Conservation (phyloP, 1,139 yeast genomes). For the Debaryomyces udenii region DNA sequence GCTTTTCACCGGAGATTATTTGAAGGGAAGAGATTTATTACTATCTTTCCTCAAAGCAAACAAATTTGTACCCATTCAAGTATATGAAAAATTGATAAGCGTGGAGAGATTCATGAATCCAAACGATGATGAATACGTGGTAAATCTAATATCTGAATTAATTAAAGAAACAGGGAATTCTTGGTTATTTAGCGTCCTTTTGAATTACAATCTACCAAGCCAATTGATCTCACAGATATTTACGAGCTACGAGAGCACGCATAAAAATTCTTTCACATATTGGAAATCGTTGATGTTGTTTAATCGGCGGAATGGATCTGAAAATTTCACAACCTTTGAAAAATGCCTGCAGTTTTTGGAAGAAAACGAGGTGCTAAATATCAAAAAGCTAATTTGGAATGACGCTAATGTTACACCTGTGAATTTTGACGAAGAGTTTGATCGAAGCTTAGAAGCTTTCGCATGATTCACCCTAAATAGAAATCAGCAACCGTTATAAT, state of each 20-base stretch:
- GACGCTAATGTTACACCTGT: not conserved
- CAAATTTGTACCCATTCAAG: slow-evolving; percentile 34
- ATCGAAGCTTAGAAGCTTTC: slow-evolving; percentile 2
- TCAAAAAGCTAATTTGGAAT: slow-evolving; percentile 2
- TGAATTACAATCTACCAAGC: slow-evolving; percentile 20
- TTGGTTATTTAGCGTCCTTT: slow-evolving; percentile 25
- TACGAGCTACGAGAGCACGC: slow-evolving; percentile 9
- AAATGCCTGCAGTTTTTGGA: slow-evolving; percentile 3
- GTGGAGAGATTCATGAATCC: slow-evolving; percentile 36
- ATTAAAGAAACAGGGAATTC: slow-evolving; percentile 27
- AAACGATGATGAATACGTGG: slow-evolving; percentile 27
- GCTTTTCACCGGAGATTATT: slow-evolving; percentile 31
- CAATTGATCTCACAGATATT: slow-evolving; percentile 16
- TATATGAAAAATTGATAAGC: slow-evolving; percentile 40
- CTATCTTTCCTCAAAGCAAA: slow-evolving; percentile 30
- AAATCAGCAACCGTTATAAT: slow-evolving; percentile 22
- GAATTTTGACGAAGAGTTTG: slow-evolving; percentile 4
- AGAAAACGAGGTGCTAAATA: slow-evolving; percentile 2
- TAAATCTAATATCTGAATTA: slow-evolving; percentile 27
- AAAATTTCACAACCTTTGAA: not conserved
- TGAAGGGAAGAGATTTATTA: slow-evolving; percentile 41
- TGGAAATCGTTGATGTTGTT: slow-evolving; percentile 7
- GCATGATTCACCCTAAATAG: slow-evolving; percentile 14
- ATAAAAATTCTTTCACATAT: slow-evolving; percentile 5
- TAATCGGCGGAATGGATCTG: not conserved